These are phyloP conservation scores for Chlamydomonas asymmetrica DNA, from an alignment of 139 green algal species.

Conservation along the genomic window DNA sequence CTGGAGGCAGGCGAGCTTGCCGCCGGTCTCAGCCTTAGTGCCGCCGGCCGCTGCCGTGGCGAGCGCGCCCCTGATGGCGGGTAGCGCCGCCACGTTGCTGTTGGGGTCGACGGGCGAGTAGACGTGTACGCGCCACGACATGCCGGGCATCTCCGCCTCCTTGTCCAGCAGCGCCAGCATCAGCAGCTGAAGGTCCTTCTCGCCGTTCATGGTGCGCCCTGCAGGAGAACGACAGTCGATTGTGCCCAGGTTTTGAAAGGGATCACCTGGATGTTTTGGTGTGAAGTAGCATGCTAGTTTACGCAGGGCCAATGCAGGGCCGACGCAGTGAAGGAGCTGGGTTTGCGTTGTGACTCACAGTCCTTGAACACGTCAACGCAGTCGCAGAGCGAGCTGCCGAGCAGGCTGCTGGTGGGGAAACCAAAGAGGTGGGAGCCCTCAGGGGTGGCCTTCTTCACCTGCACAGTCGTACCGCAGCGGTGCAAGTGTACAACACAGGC, in stretches of 20 bases:
- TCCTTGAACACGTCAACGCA: conserved; percentile 25
- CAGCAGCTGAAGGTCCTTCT: conserved; percentile 8
- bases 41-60: too few relatives aligned
- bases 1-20: too few relatives aligned
- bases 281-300: conserved; percentile 13
- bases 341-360: conserved; percentile 13
- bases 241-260: neutral
- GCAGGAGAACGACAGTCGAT: neutral
- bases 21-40: too few relatives aligned
- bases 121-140: conserved; percentile 13
- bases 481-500: too few relatives aligned
- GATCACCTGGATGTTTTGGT: conserved; percentile 20
- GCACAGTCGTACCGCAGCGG: too few relatives aligned
- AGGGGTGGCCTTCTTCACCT: too few relatives aligned
- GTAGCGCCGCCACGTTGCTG: too few relatives aligned
- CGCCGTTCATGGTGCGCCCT: neutral
- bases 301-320: neutral
- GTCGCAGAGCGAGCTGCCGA: conserved; percentile 9
- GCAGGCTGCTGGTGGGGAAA: neutral
- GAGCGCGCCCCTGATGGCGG: too few relatives aligned
- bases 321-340: too few relatives aligned
- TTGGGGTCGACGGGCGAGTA: too few relatives aligned
- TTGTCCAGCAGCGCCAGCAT: conserved; percentile 27
- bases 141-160: conserved; percentile 22
- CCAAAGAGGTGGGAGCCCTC: neutral